Evolutionary conservation across 805 yeast species (phyloP).

Genomic region (Hanseniaspora jakobsenii): DNA sequence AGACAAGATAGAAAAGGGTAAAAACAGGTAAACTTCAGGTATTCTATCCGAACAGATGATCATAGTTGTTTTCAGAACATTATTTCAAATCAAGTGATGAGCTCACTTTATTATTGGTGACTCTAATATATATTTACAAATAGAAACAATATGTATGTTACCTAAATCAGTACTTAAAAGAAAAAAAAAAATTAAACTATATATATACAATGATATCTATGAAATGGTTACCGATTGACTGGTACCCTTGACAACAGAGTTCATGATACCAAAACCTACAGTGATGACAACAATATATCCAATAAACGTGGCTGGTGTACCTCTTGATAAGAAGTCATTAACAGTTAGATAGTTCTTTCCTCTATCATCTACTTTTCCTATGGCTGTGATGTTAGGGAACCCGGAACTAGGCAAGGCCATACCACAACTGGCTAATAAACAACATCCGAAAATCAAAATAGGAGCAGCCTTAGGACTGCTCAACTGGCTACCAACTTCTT

Average conservation of each 20-base stretch:
- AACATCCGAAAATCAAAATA: constrained; percentile 32
- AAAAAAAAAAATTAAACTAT: no score
- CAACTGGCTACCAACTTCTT: constrained; percentile 66
- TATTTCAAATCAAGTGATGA: no score
- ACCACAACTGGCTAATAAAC: constrained; percentile 76
- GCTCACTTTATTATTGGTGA: no score
- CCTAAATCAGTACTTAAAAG: no score
- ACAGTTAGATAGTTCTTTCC: constrained; percentile 84
- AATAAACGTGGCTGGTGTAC: constrained; percentile 75
- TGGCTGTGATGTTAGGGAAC: constrained; percentile 97
- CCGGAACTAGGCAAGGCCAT: constrained; percentile 97
- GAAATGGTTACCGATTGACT: no score
- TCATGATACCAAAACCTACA: constrained; percentile 72
- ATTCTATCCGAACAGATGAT: no score
- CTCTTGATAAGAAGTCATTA: constrained; percentile 70
- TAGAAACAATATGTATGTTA: no score
- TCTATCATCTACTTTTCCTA: constrained; percentile 81
- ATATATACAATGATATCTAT: no score
- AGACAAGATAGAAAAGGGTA: no score
- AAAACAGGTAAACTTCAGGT: no score
- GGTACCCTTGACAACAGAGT: constrained; percentile 23
- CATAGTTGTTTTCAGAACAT: no score
- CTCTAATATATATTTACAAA: no score
- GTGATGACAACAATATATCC: constrained; percentile 62
- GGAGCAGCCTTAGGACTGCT: constrained; percentile 59